Conservation (phyloP, 2,329 filamentous ascomycete species). For the Calonectria pteridis region DNA sequence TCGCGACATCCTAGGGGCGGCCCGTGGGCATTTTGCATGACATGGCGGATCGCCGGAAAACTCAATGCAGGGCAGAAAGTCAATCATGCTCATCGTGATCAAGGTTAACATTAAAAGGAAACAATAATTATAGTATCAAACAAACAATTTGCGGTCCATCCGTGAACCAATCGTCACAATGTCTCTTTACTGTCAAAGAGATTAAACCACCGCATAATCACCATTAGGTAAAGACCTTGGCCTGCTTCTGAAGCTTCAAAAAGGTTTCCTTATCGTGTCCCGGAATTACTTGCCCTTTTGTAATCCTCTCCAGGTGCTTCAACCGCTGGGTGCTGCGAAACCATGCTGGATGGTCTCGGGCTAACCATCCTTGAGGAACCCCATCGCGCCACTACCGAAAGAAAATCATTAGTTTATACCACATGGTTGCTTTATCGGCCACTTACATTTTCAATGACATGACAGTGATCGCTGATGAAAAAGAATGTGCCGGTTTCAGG, state of each 20-base stretch:
- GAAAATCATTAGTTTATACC: neutral
- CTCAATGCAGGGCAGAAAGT: neutral
- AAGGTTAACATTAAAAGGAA: neutral
- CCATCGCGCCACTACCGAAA: constrained; percentile 40
- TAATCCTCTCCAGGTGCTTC: constrained; percentile 43
- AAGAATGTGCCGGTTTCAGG: constrained; percentile 48
- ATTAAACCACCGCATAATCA: neutral
- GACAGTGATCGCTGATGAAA: constrained; percentile 50
- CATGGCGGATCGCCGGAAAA: neutral
- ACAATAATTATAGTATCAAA: neutral
- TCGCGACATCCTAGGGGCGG: neutral
- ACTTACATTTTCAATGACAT: constrained; percentile 36
- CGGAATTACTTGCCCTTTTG: constrained; percentile 30
- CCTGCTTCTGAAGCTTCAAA: constrained; percentile 11
- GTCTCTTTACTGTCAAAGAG: neutral
- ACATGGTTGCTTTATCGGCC: neutral
- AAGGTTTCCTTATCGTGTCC: constrained; percentile 35
- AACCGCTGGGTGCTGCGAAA: constrained; percentile 47
- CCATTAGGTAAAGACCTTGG: constrained; percentile 12
- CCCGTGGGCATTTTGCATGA: neutral
- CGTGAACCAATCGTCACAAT: neutral
- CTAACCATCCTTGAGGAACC: constrained; percentile 49
- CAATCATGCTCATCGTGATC: neutral
- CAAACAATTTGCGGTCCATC: neutral
- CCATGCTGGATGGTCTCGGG: constrained; percentile 49